Percentiles rank a stretch among this genome's conserved stretches.
Evolutionary conservation across 2,329 filamentous ascomycete genomes (phyloP).

Genomic region (Cladosporium sp.): DNA sequence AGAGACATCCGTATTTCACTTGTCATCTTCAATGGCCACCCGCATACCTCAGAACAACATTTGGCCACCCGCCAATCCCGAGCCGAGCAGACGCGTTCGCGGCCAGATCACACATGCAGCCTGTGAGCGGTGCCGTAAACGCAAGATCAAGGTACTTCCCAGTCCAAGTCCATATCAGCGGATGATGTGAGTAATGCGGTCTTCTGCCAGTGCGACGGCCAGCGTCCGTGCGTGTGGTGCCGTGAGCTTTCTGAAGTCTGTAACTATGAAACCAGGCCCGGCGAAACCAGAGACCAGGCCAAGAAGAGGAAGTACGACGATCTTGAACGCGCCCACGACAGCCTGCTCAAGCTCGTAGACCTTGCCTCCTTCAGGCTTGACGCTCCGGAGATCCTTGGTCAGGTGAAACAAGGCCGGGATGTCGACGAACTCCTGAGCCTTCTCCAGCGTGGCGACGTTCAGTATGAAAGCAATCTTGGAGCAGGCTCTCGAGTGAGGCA

Average conservation of each 20-base stretch:
- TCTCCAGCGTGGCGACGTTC: constrained; percentile 1
- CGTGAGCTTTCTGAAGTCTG: constrained; percentile 9
- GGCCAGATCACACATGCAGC: no score
- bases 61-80: no score
- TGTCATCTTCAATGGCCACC: no score
- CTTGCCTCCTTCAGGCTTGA: background rate
- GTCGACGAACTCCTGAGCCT: constrained; percentile 10
- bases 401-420: constrained; percentile 11
- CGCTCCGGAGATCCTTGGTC: constrained; percentile 11
- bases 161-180: no score
- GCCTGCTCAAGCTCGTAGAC: constrained; percentile 8
- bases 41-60: no score
- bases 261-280: constrained; percentile 16
- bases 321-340: constrained; percentile 12
- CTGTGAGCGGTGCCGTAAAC: no score
- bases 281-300: constrained; percentile 15
- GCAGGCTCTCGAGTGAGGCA: background rate
- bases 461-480: background rate
- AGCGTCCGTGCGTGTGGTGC: constrained; percentile 11
- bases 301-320: constrained; percentile 18
- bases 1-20: no score
- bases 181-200: background rate
- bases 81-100: no score
- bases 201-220: constrained; percentile 8
- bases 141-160: no score